phyloP scores from a whole-genome alignment of 2,329 filamentous ascomycete species.

The Ophiobolus disseminans region DNA sequence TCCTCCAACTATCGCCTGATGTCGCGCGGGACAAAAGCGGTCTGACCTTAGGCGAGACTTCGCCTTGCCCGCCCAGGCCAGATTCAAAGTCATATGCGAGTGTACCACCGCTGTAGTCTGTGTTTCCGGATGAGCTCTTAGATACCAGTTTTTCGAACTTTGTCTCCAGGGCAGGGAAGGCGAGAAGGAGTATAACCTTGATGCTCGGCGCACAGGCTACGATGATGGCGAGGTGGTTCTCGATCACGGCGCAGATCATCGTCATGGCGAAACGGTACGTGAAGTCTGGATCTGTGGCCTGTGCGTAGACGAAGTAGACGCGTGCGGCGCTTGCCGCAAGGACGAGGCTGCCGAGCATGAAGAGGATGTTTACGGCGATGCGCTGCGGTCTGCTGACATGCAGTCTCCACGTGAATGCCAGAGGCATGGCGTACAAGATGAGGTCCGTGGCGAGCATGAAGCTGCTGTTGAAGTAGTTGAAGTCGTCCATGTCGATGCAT shows the following conservation, averaged over 20 bases:
- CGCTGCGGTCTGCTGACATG: slow-evolving; percentile 40
- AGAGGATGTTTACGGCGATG: slow-evolving; percentile 45
- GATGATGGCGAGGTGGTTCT: slow-evolving; percentile 47
- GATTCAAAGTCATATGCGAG: too few relatives aligned
- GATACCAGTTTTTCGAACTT: slow-evolving; percentile 29
- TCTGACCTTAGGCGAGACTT: too few relatives aligned
- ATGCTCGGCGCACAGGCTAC: slow-evolving; percentile 46
- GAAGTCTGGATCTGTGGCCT: slow-evolving; percentile 31
- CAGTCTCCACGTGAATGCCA: slow-evolving; percentile 48
- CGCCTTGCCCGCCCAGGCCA: too few relatives aligned
- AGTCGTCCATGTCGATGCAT: slow-evolving; percentile 46
- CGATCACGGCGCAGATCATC: slow-evolving; percentile 46
- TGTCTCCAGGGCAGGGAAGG: slow-evolving; percentile 31
- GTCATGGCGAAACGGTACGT: slow-evolving; percentile 33
- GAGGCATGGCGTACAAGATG: slow-evolving; percentile 48
- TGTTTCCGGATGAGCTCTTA: slow-evolving; percentile 12
- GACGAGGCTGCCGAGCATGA: slow-evolving; percentile 42
- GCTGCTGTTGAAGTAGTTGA: slow-evolving; percentile 46
- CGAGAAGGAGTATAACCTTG: slow-evolving; percentile 35
- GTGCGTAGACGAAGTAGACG: slow-evolving; percentile 33
- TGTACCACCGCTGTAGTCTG: too few relatives aligned
- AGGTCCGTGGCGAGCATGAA: slow-evolving; percentile 51
- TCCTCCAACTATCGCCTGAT: slow-evolving; percentile 6
- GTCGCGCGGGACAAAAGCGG: background rate
- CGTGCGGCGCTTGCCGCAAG: slow-evolving; percentile 37